phyloP scores from a whole-genome alignment of 2,329 filamentous ascomycete genomes.

The Didymella exigua region DNA sequence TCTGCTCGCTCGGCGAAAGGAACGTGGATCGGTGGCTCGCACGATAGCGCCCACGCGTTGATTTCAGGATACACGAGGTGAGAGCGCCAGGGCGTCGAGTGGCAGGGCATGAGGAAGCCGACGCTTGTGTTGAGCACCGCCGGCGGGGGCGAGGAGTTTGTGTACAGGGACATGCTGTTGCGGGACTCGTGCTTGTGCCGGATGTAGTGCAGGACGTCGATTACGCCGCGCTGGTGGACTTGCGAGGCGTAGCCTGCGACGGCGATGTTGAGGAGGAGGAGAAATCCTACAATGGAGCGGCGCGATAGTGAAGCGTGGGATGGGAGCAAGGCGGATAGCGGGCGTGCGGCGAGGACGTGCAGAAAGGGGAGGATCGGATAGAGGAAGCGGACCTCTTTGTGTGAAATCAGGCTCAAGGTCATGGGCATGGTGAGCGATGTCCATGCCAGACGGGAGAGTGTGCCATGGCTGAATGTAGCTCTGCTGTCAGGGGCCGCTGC shows the following conservation, averaged over 20 bases:
- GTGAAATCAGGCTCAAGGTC: conserved; percentile 76
- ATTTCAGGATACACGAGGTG: conserved; percentile 79
- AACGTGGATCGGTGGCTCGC: conserved; percentile 82
- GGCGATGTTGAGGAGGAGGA: conserved; percentile 70
- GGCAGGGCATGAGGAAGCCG: conserved; percentile 92
- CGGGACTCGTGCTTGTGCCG: conserved; percentile 71
- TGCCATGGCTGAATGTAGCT: conserved; percentile 8
- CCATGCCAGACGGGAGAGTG: conserved; percentile 40
- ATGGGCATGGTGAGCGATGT: conserved; percentile 65
- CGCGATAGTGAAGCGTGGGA: conserved; percentile 44
- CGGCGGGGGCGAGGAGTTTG: conserved; percentile 52
- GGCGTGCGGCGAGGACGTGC: conserved; percentile 76
- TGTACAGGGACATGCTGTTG: conserved; percentile 41
- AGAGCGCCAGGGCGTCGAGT: conserved; percentile 93
- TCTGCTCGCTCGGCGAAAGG: conserved; percentile 63
- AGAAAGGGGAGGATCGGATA: conserved; percentile 90
- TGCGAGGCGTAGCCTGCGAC: conserved; percentile 76
- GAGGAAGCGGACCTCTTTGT: conserved; percentile 98
- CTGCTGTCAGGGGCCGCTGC: background rate
- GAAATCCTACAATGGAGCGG: conserved; percentile 56
- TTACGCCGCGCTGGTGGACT: conserved; percentile 77
- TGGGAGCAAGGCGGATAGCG: conserved; percentile 68
- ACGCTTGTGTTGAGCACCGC: conserved; percentile 53
- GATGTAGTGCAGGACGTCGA: conserved; percentile 75
- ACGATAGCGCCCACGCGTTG: conserved; percentile 82